Conservation (phyloP, 202 grass and related monocot genomes). For the Setaria italica region DNA sequence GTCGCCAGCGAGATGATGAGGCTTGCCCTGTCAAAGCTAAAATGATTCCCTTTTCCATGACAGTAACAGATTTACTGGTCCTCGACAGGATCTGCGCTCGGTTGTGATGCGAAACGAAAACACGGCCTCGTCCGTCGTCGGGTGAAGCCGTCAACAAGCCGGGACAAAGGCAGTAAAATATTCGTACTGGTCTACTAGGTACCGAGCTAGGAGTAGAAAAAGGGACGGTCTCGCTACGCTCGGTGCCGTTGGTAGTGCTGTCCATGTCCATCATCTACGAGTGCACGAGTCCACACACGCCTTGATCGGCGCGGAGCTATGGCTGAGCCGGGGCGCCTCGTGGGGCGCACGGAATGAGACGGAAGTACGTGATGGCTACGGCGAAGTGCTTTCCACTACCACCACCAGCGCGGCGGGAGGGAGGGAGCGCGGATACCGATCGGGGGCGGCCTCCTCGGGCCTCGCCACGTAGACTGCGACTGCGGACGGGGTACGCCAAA, state of each 20-base stretch:
- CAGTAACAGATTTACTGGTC: not conserved
- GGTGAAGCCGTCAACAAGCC: no score
- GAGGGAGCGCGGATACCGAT: constrained; percentile 1
- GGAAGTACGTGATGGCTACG: constrained; percentile 54
- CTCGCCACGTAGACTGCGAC: constrained; percentile 2
- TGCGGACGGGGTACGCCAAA: constrained; percentile 14
- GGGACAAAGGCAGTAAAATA: no score
- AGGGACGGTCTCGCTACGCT: not conserved
- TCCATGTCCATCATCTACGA: not conserved
- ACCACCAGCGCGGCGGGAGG: no score
- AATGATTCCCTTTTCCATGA: not conserved
- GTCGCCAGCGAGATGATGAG: constrained; percentile 19
- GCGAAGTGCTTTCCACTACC: not conserved
- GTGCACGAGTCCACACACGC: not conserved
- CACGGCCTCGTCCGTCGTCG: no score
- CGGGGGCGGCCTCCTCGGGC: not conserved
- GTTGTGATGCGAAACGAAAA: no score
- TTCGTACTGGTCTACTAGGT: no score
- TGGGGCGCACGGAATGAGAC: not conserved
- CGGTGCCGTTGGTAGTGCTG: not conserved
- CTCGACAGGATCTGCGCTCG: not conserved
- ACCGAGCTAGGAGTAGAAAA: no score
- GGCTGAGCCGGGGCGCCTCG: not conserved
- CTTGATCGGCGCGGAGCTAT: no score
- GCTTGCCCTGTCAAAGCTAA: not conserved